Evolutionary conservation across 225 moss, liverwort and hornwort species (phyloP), one percentile per base, ranked within the genome.

Genomic region (Rhytidiadelphus loreus): DNA sequence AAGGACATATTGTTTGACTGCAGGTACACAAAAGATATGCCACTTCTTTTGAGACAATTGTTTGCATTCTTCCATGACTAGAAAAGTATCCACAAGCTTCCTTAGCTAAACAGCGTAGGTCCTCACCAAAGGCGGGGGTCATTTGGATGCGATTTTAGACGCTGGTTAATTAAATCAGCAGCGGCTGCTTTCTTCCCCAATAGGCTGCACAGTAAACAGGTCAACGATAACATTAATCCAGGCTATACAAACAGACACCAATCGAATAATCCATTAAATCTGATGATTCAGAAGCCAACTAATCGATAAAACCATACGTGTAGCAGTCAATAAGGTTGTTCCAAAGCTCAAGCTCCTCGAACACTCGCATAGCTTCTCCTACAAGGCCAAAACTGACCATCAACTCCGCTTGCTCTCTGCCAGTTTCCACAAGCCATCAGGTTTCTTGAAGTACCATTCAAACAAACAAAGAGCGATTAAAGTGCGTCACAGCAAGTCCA

Each of bases 321-420:
- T 96, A 99, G 94, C 97, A 99, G 87, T 99, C 99, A 81, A 99
- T 99, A 72, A 99, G 96, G 89, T 93, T 97, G 91, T 97, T 96
- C 99, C 99, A 99, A 72, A 99, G 93, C 88, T 99, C 97, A 86
- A 99, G 92, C 87, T 97, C 96, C 94, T 99, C 97, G 77, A 96
- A 99, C 41, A 99, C 91, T 76, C 93, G 92, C 94, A 99, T 94
- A 43, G 99, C 99, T 92, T 99, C 97, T 80, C 99, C 99, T 58
- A 99, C 95, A 46, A 99, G 95, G 60, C 99, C 99, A 91, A 95
- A 99, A 83, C 96, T 95, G 87, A 99, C 95, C 97, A 99, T 97
- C 88, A 99, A 92, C 93, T 99, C 97, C 64, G 97, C 97, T 91
- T 99, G 95, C 91, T 99, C 97, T 91, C 98, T 98, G 95, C 90